These are phyloP conservation scores for Uncinocarpus reesii DNA, from an alignment of 2,329 filamentous ascomycete species.

Conservation along the genomic window DNA sequence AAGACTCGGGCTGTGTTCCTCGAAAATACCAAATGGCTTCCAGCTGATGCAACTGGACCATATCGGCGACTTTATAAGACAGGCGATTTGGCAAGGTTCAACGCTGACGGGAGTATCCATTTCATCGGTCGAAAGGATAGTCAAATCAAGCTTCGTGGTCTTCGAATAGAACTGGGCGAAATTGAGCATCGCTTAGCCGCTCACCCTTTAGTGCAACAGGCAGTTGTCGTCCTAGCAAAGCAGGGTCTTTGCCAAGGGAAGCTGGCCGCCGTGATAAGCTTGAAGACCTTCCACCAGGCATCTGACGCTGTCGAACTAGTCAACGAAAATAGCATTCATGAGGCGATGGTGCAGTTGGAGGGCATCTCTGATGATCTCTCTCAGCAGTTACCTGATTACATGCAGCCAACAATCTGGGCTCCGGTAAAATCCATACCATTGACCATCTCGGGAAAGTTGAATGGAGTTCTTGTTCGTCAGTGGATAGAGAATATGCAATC, in stretches of 20 bases:
- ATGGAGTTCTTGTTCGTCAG: slow-evolving; percentile 7
- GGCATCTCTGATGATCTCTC: slow-evolving; percentile 1
- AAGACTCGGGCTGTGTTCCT: slow-evolving; percentile 41
- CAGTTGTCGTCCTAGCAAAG: slow-evolving; percentile 28
- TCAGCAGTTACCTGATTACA: slow-evolving; percentile 13
- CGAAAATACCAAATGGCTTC: slow-evolving; percentile 26
- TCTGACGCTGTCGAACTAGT: too few species aligned
- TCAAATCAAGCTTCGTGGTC: slow-evolving; percentile 77
- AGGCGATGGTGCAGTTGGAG: too few species aligned
- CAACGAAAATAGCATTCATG: too few species aligned
- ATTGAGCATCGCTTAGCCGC: slow-evolving; percentile 58
- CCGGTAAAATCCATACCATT: slow-evolving; percentile 12
- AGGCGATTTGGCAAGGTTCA: slow-evolving; percentile 19
- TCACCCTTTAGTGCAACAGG: slow-evolving; percentile 26
- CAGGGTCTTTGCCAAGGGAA: slow-evolving; percentile 26
- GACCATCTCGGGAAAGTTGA: slow-evolving; percentile 11
- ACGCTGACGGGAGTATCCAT: not conserved
- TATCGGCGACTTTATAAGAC: slow-evolving; percentile 18
- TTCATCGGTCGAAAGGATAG: slow-evolving; percentile 22
- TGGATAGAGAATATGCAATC: slow-evolving; percentile 11
- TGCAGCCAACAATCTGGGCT: slow-evolving; percentile 15
- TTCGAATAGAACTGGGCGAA: slow-evolving; percentile 73
- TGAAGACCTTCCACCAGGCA: too few species aligned
- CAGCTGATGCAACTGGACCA: slow-evolving; percentile 7
- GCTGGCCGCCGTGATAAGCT: slow-evolving; percentile 26